These are phyloP conservation scores for Tympanopsis confertula DNA, from an alignment of 2,329 filamentous ascomycete species.

Conservation along the genomic window DNA sequence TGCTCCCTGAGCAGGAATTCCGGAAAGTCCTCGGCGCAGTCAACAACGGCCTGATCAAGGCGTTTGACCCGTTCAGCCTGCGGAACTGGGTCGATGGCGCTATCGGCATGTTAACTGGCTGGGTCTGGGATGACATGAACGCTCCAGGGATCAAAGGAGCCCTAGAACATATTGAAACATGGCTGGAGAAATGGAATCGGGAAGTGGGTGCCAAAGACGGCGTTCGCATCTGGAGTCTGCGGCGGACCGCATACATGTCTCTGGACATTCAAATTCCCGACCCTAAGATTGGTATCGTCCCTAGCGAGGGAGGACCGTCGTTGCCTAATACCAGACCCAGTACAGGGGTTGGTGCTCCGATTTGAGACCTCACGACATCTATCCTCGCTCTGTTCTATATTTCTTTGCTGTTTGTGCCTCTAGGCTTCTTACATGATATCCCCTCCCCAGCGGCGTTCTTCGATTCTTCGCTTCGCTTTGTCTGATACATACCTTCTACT, in stretches of 20 bases:
- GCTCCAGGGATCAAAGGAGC: neutral
- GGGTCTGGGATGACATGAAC: constrained; percentile 24
- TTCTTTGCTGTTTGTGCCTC: no score
- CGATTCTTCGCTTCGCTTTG: no score
- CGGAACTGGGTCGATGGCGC: constrained; percentile 52
- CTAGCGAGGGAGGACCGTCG: neutral
- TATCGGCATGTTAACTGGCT: constrained; percentile 56
- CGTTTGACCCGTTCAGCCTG: constrained; percentile 51
- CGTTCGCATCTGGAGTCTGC: neutral
- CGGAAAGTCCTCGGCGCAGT: constrained; percentile 47
- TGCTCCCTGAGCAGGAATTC: constrained; percentile 54
- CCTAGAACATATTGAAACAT: neutral
- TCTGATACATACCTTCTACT: no score
- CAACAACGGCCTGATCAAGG: constrained; percentile 45
- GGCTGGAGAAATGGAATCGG: constrained; percentile 1
- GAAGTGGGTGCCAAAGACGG: neutral
- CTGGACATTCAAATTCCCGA: constrained; percentile 1
- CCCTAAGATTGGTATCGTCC: neutral
- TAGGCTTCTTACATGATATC: no score
- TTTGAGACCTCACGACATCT: no score
- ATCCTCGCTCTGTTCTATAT: no score
- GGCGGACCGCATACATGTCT: neutral
- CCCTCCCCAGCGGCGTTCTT: no score
- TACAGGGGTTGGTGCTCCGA: neutral
- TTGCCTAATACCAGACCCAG: neutral